Evolutionary conservation across 768 basidiomycete genomes (phyloP).

Genomic region (Trametes cinnabarina): DNA sequence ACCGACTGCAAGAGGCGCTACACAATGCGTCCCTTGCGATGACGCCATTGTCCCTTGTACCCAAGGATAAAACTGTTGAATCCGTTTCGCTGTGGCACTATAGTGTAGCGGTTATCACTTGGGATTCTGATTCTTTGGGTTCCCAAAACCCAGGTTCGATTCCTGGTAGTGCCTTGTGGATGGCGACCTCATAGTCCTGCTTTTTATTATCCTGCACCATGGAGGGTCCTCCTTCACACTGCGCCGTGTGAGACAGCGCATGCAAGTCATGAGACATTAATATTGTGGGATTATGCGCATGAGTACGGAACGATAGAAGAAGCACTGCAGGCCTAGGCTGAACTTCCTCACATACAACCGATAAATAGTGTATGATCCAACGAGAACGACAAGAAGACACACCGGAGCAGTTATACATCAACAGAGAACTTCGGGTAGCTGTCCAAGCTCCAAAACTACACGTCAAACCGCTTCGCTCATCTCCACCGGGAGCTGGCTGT

Average conservation of each 20-base stretch:
- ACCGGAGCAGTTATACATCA: background rate
- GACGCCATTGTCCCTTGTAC: too few relatives aligned
- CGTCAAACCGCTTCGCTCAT: constrained; percentile 28
- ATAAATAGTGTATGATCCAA: background rate
- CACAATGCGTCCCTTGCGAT: too few relatives aligned
- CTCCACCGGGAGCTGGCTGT: constrained; percentile 72
- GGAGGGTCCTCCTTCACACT: background rate
- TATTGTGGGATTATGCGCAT: too few relatives aligned
- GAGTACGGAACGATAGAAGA: too few relatives aligned
- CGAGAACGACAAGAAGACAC: background rate
- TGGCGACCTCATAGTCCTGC: too few relatives aligned
- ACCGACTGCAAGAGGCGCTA: too few relatives aligned
- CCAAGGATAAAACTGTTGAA: too few relatives aligned
- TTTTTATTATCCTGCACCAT: too few relatives aligned
- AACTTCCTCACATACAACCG: background rate
- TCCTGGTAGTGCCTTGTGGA: constrained; percentile 19
- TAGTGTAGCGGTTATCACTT: constrained; percentile 21
- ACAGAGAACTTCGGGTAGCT: background rate
- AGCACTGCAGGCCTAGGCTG: too few relatives aligned
- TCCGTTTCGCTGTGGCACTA: background rate
- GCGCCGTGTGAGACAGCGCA: too few relatives aligned
- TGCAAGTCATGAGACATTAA: too few relatives aligned
- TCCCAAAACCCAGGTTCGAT: constrained; percentile 20
- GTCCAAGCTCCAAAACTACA: background rate
- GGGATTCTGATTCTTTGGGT: constrained; percentile 15